Conservation (phyloP, 495 filamentous ascomycete genomes). For the Hypoxylon lenormandii region DNA sequence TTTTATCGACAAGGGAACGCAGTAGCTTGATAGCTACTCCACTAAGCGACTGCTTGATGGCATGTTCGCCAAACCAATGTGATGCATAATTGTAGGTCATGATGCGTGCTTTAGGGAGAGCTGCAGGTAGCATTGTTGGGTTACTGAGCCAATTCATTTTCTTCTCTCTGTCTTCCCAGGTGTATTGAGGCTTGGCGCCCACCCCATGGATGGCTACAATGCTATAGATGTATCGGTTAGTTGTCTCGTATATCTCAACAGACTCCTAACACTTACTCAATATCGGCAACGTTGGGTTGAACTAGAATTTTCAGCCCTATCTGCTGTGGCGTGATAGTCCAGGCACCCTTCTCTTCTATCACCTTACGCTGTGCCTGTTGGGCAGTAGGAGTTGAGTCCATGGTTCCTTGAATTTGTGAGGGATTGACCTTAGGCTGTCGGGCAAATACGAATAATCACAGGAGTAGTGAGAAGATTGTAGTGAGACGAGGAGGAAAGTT, state of each 20-base stretch:
- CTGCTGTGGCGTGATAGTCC: not conserved
- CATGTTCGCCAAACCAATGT: not conserved
- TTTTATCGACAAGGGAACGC: not conserved
- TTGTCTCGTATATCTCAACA: not conserved
- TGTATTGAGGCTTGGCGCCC: not conserved
- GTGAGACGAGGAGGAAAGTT: not conserved
- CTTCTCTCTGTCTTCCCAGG: not conserved
- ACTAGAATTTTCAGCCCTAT: not conserved
- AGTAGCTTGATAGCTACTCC: not conserved
- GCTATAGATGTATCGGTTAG: not conserved
- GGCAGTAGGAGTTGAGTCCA: not conserved
- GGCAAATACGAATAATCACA: not conserved
- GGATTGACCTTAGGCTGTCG: not conserved
- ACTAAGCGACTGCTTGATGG: not conserved
- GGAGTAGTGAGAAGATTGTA: not conserved
- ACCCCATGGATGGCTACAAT: not conserved
- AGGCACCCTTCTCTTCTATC: not conserved
- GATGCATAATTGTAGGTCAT: constrained; percentile 1
- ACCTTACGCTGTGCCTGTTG: not conserved
- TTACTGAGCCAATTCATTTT: not conserved
- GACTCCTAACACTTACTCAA: not conserved
- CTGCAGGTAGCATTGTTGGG: constrained; percentile 1
- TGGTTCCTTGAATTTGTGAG: not conserved
- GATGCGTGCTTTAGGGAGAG: not conserved
- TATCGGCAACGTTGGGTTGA: not conserved